Conservation (phyloP, 495 filamentous ascomycete genomes). For the Aspergillus hancockii region DNA sequence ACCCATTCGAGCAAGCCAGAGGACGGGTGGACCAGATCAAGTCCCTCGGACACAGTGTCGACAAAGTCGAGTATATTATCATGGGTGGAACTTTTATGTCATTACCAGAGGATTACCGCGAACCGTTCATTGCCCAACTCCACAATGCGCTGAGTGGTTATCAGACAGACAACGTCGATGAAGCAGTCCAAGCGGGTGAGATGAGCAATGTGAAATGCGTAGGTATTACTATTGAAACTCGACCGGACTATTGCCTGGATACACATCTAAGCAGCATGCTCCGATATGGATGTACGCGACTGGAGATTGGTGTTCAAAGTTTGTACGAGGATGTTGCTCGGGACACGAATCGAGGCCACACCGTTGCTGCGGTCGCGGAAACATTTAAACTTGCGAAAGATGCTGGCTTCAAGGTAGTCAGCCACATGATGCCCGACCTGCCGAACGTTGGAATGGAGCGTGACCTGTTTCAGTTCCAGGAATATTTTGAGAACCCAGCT, state of each 20-base stretch:
- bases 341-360: conserved; percentile 96
- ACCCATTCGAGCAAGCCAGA: conserved; percentile 95
- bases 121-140: conserved; percentile 90
- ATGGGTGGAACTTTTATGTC: conserved; percentile 99
- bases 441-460: conserved; percentile 98
- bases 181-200: conserved; percentile 86
- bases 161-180: conserved; percentile 86
- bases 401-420: conserved; percentile 97
- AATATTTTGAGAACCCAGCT: conserved; percentile 95
- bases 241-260: conserved; percentile 94
- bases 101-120: conserved; percentile 79
- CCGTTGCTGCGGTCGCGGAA: conserved; percentile 89
- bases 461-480: conserved; percentile 92
- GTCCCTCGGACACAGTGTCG: conserved; percentile 89
- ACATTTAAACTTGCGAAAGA: conserved; percentile 96
- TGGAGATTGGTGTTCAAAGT: conserved; percentile 95
- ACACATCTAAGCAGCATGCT: conserved; percentile 92
- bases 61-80: conserved; percentile 99
- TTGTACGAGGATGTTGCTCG: conserved; percentile 98
- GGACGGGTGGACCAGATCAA: conserved; percentile 97
- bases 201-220: conserved; percentile 97
- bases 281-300: conserved; percentile 89
- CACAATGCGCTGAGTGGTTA: conserved; percentile 97
- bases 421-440: conserved; percentile 99
- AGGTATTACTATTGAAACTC: conserved; percentile 96